phyloP scores from a whole-genome alignment of 2,329 filamentous ascomycete species.

The Capronia coronata region DNA sequence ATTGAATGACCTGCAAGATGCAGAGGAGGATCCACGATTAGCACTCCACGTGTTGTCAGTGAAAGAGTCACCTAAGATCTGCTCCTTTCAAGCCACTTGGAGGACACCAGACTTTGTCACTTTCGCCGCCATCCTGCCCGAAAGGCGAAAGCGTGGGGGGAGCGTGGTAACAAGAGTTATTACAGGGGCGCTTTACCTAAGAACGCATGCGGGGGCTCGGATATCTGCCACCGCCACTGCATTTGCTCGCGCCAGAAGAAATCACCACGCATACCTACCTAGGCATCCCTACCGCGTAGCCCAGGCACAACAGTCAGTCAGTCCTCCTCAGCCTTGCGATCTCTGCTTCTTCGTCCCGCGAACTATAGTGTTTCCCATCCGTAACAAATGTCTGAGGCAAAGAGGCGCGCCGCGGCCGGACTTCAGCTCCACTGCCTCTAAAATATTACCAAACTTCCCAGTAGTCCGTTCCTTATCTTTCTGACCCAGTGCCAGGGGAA shows the following conservation, averaged over 20 bases:
- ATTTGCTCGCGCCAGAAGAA: too few relatives aligned
- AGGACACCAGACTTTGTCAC: background rate
- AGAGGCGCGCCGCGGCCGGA: background rate
- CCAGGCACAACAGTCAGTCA: too few relatives aligned
- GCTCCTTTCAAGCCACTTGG: background rate
- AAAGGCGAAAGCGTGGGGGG: constrained; percentile 20
- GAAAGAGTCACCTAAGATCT: constrained; percentile 1
- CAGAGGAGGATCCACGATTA: constrained; percentile 3
- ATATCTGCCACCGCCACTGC: constrained; percentile 10
- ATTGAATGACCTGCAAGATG: constrained; percentile 3
- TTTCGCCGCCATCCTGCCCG: too few relatives aligned
- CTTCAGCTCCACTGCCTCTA: background rate
- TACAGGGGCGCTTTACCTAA: background rate
- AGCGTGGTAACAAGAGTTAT: background rate
- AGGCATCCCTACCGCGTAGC: too few relatives aligned
- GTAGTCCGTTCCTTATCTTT: background rate
- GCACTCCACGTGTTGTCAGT: constrained; percentile 14
- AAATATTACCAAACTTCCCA: too few relatives aligned
- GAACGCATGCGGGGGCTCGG: constrained; percentile 15
- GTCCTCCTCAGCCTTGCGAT: too few relatives aligned
- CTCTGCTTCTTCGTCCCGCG: too few relatives aligned
- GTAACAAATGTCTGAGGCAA: constrained; percentile 3
- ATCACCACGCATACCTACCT: background rate
- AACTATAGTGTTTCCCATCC: background rate
- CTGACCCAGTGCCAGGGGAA: background rate